phyloP scores from a whole-genome alignment of 2,329 filamentous ascomycete species.

The Fusarium secorum region DNA sequence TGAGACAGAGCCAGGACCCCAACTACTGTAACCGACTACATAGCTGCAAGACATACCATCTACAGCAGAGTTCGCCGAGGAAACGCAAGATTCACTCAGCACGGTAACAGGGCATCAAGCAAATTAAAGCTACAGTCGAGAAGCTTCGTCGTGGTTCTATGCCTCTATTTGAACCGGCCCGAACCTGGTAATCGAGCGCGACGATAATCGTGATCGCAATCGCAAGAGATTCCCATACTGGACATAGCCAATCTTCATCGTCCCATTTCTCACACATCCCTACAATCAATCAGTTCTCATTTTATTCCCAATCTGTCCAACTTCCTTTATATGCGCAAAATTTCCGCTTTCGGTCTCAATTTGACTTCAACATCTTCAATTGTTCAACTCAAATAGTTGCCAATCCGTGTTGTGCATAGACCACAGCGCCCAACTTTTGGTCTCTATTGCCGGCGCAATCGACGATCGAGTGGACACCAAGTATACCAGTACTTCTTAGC shows the following conservation, averaged over 20 bases:
- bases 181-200: background rate
- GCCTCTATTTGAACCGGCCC: background rate
- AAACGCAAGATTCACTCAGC: background rate
- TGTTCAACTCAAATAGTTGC: slow-evolving; percentile 8
- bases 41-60: background rate
- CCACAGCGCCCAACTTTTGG: slow-evolving; percentile 9
- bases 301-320: background rate
- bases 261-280: background rate
- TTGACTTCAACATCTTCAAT: slow-evolving; percentile 6
- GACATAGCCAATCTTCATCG: background rate
- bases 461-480: slow-evolving; percentile 16
- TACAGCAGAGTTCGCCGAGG: background rate
- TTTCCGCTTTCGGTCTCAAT: background rate
- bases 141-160: slow-evolving; percentile 25
- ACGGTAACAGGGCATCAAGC: background rate
- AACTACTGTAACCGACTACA: background rate
- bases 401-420: slow-evolving; percentile 23
- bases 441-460: slow-evolving; percentile 13
- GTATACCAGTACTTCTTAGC: background rate
- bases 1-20: background rate
- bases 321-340: background rate
- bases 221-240: background rate
- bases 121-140: background rate
- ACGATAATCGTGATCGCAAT: slow-evolving; percentile 9
- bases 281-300: background rate